Conservation (phyloP, 768 basidiomycete genomes). For the Termitomyces sp. region DNA sequence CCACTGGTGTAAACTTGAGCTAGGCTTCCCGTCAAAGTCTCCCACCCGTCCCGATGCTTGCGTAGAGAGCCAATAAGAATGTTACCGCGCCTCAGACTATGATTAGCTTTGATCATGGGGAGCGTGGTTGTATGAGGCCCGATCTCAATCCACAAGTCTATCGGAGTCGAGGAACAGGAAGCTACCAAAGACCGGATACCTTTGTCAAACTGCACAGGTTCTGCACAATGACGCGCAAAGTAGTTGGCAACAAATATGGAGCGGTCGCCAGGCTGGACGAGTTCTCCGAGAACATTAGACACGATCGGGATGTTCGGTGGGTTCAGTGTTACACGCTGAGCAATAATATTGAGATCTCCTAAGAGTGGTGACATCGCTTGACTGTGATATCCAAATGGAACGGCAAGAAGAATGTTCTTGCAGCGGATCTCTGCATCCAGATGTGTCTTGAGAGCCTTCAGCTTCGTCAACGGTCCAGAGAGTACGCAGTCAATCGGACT, state of each 20-base stretch:
- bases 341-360: constrained; percentile 42
- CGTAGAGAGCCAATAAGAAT: constrained; percentile 50
- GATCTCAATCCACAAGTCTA: constrained; percentile 61
- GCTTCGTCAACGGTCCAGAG: constrained; percentile 47
- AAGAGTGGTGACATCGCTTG: constrained; percentile 58
- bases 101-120: constrained; percentile 50
- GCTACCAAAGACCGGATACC: constrained; percentile 42
- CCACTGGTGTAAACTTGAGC: constrained; percentile 43
- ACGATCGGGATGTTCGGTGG: constrained; percentile 56
- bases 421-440: constrained; percentile 34
- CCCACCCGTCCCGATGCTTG: constrained; percentile 41
- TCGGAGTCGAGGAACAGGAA: constrained; percentile 19
- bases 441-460: constrained; percentile 39
- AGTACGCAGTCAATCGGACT: constrained; percentile 55
- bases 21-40: constrained; percentile 43
- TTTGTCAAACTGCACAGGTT: constrained; percentile 54
- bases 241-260: constrained; percentile 47
- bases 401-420: constrained; percentile 42
- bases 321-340: constrained; percentile 32
- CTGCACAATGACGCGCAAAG: constrained; percentile 54
- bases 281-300: constrained; percentile 56
- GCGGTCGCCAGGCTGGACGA: constrained; percentile 51
- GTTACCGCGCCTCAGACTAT: constrained; percentile 26
- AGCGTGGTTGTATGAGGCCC: constrained; percentile 60
- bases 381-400: constrained; percentile 68